These are phyloP conservation scores for Psilocybe tampanensis DNA, from an alignment of 768 basidiomycete genomes.

Conservation along the genomic window DNA sequence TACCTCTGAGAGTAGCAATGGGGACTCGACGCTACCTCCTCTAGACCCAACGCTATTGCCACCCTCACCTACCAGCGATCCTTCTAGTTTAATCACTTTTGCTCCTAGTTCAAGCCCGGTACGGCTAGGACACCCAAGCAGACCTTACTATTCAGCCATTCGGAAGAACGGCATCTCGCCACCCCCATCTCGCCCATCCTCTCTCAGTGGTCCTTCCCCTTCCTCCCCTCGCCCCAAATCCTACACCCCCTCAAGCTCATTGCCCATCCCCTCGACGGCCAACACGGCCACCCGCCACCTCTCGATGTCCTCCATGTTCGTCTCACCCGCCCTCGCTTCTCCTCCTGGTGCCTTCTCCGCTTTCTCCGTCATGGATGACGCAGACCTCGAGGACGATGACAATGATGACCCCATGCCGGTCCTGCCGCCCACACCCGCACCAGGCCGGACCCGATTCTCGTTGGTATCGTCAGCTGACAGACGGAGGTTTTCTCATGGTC, in stretches of 20 bases:
- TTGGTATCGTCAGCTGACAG: constrained; percentile 6
- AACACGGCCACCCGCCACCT: constrained; percentile 18
- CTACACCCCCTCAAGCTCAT: constrained; percentile 11
- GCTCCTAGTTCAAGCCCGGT: constrained; percentile 22
- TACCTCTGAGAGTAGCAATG: neutral
- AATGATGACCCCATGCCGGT: constrained; percentile 6
- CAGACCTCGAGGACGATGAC: constrained; percentile 11
- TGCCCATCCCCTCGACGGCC: neutral
- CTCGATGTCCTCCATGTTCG: constrained; percentile 22
- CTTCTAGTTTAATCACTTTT: neutral
- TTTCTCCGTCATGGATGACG: constrained; percentile 23
- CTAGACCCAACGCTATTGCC: neutral
- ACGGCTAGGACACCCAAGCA: constrained; percentile 51
- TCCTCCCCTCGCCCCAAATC: constrained; percentile 14
- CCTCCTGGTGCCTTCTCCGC: constrained; percentile 2
- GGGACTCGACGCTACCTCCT: neutral
- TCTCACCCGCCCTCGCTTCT: constrained; percentile 1
- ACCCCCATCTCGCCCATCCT: constrained; percentile 37
- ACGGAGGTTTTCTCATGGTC: constrained; percentile 2
- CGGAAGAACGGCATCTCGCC: constrained; percentile 39
- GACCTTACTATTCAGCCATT: constrained; percentile 59
- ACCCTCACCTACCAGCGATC: constrained; percentile 24
- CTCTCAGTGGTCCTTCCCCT: constrained; percentile 27
- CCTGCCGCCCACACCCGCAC: constrained; percentile 15
- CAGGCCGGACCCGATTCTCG: constrained; percentile 11